Evolutionary conservation across 2,329 filamentous ascomycete genomes (phyloP).

Genomic region (Talaromyces pinophilus): DNA sequence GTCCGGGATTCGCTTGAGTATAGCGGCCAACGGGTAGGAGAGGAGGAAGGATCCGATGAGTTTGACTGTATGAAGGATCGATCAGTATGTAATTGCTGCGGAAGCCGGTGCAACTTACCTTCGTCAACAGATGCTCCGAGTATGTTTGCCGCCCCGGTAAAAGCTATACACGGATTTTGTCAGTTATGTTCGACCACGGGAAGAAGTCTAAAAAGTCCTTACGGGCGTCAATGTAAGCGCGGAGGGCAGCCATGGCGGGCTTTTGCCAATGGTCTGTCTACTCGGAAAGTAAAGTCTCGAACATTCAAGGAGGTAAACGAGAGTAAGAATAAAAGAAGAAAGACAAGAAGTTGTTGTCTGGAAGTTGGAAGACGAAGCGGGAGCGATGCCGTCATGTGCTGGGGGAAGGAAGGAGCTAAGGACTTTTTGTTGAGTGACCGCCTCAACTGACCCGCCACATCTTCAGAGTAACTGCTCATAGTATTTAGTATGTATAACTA

Average conservation of each 20-base stretch:
- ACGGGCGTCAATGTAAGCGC: slow-evolving; percentile 24
- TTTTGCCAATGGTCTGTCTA: slow-evolving; percentile 2
- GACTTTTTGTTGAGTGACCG: slow-evolving; percentile 23
- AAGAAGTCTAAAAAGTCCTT: background rate
- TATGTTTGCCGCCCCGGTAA: slow-evolving; percentile 57
- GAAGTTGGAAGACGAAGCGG: background rate
- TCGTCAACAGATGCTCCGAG: slow-evolving; percentile 67
- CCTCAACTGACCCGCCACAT: slow-evolving; percentile 17
- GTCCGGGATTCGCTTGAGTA: slow-evolving; percentile 90
- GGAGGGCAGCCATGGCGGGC: slow-evolving; percentile 22
- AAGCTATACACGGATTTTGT: slow-evolving; percentile 35
- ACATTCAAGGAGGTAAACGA: slow-evolving; percentile 12
- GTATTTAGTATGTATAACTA: background rate
- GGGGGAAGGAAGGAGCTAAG: slow-evolving; percentile 1
- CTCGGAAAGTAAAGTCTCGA: background rate
- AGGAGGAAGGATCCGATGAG: slow-evolving; percentile 86
- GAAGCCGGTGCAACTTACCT: slow-evolving; percentile 44
- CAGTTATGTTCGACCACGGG: background rate
- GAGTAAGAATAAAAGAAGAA: background rate
- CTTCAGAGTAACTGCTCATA: no score
- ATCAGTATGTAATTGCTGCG: slow-evolving; percentile 5
- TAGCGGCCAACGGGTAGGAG: slow-evolving; percentile 85
- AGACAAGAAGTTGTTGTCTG: background rate
- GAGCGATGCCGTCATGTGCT: slow-evolving; percentile 24
- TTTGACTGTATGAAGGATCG: slow-evolving; percentile 68